A percentile compares a stretch with the other conserved stretches of the same genome.
Evolutionary conservation across 2,329 filamentous ascomycete genomes (phyloP).

Genomic region (Pleurostoma richardsiae): DNA sequence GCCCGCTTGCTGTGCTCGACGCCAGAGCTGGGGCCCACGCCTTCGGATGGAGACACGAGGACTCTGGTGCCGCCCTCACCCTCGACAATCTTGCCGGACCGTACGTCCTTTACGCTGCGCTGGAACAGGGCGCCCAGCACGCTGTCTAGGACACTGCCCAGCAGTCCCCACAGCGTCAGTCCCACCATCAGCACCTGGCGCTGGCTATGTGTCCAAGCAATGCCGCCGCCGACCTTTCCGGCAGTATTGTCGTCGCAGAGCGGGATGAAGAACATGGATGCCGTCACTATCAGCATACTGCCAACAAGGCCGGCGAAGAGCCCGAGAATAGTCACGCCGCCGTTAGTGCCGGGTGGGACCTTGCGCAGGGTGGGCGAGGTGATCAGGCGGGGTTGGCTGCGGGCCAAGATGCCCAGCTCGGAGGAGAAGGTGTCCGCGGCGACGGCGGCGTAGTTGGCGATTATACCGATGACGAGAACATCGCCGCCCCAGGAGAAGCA

Average conservation of each 20-base stretch:
- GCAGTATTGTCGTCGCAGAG: constrained; percentile 50
- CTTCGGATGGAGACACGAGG: constrained; percentile 20
- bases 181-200: constrained; percentile 44
- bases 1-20: constrained; percentile 26
- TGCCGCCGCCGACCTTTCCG: constrained; percentile 33
- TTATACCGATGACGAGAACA: constrained; percentile 58
- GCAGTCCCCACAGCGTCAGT: constrained; percentile 66
- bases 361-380: constrained; percentile 70
- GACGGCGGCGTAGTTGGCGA: constrained; percentile 85
- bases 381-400: constrained; percentile 72
- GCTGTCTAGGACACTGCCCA: constrained; percentile 84
- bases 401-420: constrained; percentile 87
- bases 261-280: constrained; percentile 63
- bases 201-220: constrained; percentile 42
- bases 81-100: constrained; percentile 83
- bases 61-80: constrained; percentile 58
- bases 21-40: constrained; percentile 11
- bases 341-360: constrained; percentile 90
- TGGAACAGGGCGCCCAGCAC: constrained; percentile 81
- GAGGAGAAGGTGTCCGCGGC: constrained; percentile 92
- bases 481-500: constrained; percentile 60
- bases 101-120: constrained; percentile 77
- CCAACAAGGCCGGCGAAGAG: constrained; percentile 70
- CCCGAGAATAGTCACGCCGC: constrained; percentile 76
- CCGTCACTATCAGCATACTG: constrained; percentile 63